Conservation (phyloP, 352 stramenopile species). For the Globisporangium recalcitrans region DNA sequence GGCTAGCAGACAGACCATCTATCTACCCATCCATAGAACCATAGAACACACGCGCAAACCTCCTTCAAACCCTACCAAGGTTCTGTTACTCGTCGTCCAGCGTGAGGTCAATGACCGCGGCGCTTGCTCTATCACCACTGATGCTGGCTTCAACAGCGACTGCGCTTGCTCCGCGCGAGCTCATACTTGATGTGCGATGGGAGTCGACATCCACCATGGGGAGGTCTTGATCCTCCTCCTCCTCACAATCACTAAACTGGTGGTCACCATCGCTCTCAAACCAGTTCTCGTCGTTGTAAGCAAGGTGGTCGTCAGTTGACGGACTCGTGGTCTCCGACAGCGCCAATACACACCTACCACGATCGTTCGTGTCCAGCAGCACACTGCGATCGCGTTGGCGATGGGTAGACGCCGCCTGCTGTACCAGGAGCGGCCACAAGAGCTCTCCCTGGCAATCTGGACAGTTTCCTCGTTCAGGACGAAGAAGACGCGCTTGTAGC, state of each 20-base stretch:
- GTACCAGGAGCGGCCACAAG: conserved; percentile 37
- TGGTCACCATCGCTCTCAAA: conserved; percentile 25
- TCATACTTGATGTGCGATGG: not conserved
- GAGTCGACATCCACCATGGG: not conserved
- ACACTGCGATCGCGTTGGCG: no score
- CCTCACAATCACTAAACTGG: not conserved
- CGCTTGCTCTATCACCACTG: not conserved
- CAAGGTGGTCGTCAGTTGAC: not conserved
- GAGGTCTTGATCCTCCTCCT: not conserved
- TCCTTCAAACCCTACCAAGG: not conserved
- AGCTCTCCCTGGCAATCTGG: conserved; percentile 37
- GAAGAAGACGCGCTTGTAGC: conserved; percentile 10
- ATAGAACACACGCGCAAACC: not conserved
- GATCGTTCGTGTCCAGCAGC: no score
- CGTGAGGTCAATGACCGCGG: conserved; percentile 17
- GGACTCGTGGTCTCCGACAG: not conserved
- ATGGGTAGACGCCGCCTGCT: conserved; percentile 10
- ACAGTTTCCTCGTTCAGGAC: conserved; percentile 28
- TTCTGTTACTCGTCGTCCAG: conserved; percentile 5
- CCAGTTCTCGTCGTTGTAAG: conserved; percentile 26
- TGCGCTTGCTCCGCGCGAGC: not conserved
- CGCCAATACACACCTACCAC: not conserved
- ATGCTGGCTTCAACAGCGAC: not conserved
- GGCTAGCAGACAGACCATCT: not conserved
- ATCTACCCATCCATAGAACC: not conserved